Evolutionary conservation across 495 filamentous ascomycete species (phyloP), one percentile per base, ranked within the genome.

Genomic region (Gamarada debralockiae): DNA sequence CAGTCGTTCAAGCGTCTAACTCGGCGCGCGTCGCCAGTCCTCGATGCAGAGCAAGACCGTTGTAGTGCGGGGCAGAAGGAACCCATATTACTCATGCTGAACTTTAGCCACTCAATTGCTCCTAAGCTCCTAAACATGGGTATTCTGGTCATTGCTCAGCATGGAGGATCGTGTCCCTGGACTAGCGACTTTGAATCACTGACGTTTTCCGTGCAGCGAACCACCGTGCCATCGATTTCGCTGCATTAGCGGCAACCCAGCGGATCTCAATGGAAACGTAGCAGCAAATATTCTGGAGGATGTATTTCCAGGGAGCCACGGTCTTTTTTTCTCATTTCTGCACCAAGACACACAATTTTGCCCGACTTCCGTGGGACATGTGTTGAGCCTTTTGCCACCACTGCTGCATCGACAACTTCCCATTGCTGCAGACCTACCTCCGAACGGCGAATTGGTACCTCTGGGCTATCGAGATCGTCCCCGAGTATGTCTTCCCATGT

Each of bases 201-300:
- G 52, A 56, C 55, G 40, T 51, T 62, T 56, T 53, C 52, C 60
- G 60, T 65, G 63, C 60, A 60, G 56, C 55, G 37, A 52, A 53
- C 61, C 53, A 46, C 46, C 59, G 62, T 59, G 64, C 62, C 59
- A 62, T 67, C 65, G 63, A 61, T 66, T 64, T 60, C 47, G 50
- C 56, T 77, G 78, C 76, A 77, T 79, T 76, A 79, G 77, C 68
- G 71, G 75, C 74, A 71, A 64, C 66, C 60, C 67, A 66, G 67
- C 56, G 63, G 60, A 73, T 72, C 70, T 72, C 57, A 61, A 65
- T 64, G 64, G 62, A 60, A 57, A 52, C 38, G 43, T 13, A 21
- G 20, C 45, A 49, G 24, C 29, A 41, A 7, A 23, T n/a, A 14
- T 48, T 31, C 25, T n/a, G 39, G 24, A 25, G 29, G 15, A 36